Conservation (phyloP, 768 basidiomycete species). For the Leccinellum albellum region DNA sequence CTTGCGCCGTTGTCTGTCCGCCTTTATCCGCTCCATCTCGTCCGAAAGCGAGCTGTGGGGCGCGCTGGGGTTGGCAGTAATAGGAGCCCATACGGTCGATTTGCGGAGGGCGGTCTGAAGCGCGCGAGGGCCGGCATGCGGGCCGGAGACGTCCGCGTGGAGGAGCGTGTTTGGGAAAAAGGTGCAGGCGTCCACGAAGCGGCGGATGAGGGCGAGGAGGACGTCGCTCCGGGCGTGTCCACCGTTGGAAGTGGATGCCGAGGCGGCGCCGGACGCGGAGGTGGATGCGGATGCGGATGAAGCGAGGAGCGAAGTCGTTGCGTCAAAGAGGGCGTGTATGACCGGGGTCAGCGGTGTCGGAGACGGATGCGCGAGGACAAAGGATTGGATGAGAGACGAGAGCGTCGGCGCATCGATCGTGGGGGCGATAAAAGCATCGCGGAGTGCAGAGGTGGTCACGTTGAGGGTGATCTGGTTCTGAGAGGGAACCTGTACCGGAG, state of each 20-base stretch:
- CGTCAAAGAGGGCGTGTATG: slow-evolving; percentile 54
- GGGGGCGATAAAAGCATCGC: slow-evolving; percentile 31
- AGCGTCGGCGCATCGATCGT: slow-evolving; percentile 46
- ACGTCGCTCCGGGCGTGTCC: slow-evolving; percentile 9
- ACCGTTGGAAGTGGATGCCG: slow-evolving; percentile 18
- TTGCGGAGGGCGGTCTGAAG: slow-evolving; percentile 59
- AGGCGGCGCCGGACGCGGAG: slow-evolving; percentile 34
- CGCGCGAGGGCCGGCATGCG: slow-evolving; percentile 52
- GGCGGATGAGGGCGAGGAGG: slow-evolving; percentile 33
- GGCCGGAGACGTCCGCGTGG: slow-evolving; percentile 55
- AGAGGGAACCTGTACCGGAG: slow-evolving; percentile 29
- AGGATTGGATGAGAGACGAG: slow-evolving; percentile 52
- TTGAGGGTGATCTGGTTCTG: slow-evolving; percentile 23
- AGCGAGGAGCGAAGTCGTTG: slow-evolving; percentile 30
- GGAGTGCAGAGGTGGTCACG: slow-evolving; percentile 27
- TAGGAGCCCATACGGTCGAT: slow-evolving; percentile 50
- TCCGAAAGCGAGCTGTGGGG: slow-evolving; percentile 42
- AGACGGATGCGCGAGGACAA: slow-evolving; percentile 45
- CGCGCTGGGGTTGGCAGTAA: neutral
- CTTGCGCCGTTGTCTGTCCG: slow-evolving; percentile 56
- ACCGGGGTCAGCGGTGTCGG: slow-evolving; percentile 48
- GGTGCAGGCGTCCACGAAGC: slow-evolving; percentile 48
- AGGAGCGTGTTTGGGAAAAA: slow-evolving; percentile 47
- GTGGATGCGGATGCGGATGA: slow-evolving; percentile 26
- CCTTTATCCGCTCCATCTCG: slow-evolving; percentile 61